Conservation (phyloP, 805 yeast genomes). For the Metschnikowia santaceciliae region DNA sequence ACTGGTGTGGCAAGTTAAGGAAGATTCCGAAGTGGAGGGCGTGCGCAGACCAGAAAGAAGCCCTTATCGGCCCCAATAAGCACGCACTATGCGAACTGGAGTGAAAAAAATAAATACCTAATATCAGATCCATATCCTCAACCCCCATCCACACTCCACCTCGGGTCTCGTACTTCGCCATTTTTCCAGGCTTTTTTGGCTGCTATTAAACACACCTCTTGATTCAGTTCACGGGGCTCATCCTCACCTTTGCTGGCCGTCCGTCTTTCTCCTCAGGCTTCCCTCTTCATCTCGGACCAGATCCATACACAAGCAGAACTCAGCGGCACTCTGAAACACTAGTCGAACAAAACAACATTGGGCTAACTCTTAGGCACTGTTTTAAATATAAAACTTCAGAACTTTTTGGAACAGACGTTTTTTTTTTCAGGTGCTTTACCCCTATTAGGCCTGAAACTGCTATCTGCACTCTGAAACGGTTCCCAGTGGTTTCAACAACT, state of each 20-base stretch:
- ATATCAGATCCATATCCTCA: background rate
- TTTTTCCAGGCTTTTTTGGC: background rate
- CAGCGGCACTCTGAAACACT: background rate
- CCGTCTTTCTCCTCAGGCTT: background rate
- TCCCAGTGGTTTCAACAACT: too few relatives aligned
- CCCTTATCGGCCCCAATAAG: constrained; percentile 13
- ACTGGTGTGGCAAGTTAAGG: too few relatives aligned
- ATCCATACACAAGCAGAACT: background rate
- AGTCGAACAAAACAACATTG: too few relatives aligned
- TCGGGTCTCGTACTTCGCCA: background rate
- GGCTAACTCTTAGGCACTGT: too few relatives aligned
- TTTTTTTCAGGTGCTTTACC: too few relatives aligned
- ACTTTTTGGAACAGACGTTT: too few relatives aligned
- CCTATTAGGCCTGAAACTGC: too few relatives aligned
- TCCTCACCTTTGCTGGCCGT: background rate
- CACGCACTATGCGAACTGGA: constrained; percentile 8
- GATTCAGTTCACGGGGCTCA: constrained; percentile 19
- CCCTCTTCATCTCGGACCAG: background rate
- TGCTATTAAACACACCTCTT: constrained; percentile 9
- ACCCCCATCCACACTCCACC: background rate
- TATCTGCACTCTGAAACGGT: too few relatives aligned
- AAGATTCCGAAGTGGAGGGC: background rate
- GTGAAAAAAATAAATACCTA: constrained; percentile 11
- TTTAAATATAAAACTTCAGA: too few relatives aligned
- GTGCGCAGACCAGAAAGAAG: constrained; percentile 7